phyloP scores from a whole-genome alignment of 495 filamentous ascomycete species.

The Trichoderma parareesei region DNA sequence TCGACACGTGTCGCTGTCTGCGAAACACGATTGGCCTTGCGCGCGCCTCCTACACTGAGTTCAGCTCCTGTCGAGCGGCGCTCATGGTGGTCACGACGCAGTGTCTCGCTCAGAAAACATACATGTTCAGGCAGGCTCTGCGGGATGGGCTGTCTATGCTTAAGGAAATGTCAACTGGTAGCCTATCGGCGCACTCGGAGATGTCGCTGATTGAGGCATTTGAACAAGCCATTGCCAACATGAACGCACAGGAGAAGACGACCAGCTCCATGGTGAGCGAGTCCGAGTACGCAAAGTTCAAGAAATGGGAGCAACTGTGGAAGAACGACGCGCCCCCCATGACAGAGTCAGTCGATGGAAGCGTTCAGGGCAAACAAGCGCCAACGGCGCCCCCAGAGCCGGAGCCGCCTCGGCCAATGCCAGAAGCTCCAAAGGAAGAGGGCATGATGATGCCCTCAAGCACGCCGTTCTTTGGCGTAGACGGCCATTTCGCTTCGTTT shows the following conservation, averaged over 20 bases:
- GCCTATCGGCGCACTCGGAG: slow-evolving; percentile 41
- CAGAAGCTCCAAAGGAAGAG: background rate
- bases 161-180: slow-evolving; percentile 45
- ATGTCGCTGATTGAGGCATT: slow-evolving; percentile 46
- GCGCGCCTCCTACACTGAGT: slow-evolving; percentile 44
- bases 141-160: slow-evolving; percentile 42
- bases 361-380: background rate
- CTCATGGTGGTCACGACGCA: slow-evolving; percentile 43
- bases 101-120: slow-evolving; percentile 40
- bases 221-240: slow-evolving; percentile 36
- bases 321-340: slow-evolving; percentile 24
- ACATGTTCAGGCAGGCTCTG: slow-evolving; percentile 37
- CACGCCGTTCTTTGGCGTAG: background rate
- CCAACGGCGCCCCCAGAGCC: background rate
- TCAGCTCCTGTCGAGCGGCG: slow-evolving; percentile 44
- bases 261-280: slow-evolving; percentile 17
- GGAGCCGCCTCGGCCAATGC: background rate
- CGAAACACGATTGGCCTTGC: slow-evolving; percentile 42
- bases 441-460: background rate
- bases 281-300: slow-evolving; percentile 44
- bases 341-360: background rate
- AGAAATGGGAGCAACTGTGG: slow-evolving; percentile 47
- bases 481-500: background rate
- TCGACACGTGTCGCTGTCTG: slow-evolving; percentile 39
- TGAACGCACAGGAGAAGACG: slow-evolving; percentile 26